A percentile compares a stretch with the other conserved stretches of the same genome.
These are phyloP conservation scores for Chaetomium cochliodes DNA, from an alignment of 495 filamentous ascomycete genomes.

Conservation along the genomic window DNA sequence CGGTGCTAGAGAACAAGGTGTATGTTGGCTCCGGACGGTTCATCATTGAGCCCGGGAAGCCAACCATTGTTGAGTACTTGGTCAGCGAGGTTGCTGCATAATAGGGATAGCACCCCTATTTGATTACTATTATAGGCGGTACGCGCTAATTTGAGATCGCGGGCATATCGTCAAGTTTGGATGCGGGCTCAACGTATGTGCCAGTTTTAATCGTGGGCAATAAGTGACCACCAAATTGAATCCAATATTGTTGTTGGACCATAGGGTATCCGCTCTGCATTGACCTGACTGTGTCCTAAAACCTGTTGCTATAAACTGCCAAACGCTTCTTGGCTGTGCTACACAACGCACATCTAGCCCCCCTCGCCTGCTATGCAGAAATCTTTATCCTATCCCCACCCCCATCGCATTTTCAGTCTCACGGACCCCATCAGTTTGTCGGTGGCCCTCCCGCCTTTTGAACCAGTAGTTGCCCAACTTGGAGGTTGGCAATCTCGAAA, in stretches of 20 bases:
- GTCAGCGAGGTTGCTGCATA: conserved; percentile 52
- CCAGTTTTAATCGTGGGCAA: background rate
- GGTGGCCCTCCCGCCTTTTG: conserved; percentile 43
- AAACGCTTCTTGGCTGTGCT: background rate
- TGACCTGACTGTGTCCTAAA: background rate
- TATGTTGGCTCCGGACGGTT: conserved; percentile 58
- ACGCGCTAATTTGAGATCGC: background rate
- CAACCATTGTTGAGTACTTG: conserved; percentile 57
- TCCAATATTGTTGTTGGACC: background rate
- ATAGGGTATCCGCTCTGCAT: conserved; percentile 11
- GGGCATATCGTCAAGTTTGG: background rate
- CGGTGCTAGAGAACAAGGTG: conserved; percentile 50
- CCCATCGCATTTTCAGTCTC: background rate
- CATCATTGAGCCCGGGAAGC: conserved; percentile 53
- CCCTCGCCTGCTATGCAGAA: conserved; percentile 6
- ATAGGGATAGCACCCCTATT: background rate
- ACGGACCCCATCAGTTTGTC: conserved; percentile 10
- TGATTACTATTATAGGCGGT: background rate
- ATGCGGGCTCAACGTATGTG: background rate
- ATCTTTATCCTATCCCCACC: too few species aligned
- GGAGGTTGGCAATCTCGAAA: conserved; percentile 54
- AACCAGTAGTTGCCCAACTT: conserved; percentile 45
- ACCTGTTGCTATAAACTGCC: background rate
- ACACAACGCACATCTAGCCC: background rate
- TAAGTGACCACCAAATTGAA: background rate